Percentiles rank a stretch among this genome's conserved stretches.
Evolutionary conservation across 2,329 filamentous ascomycete genomes (phyloP).

Genomic region (Biscogniauxia marginata): DNA sequence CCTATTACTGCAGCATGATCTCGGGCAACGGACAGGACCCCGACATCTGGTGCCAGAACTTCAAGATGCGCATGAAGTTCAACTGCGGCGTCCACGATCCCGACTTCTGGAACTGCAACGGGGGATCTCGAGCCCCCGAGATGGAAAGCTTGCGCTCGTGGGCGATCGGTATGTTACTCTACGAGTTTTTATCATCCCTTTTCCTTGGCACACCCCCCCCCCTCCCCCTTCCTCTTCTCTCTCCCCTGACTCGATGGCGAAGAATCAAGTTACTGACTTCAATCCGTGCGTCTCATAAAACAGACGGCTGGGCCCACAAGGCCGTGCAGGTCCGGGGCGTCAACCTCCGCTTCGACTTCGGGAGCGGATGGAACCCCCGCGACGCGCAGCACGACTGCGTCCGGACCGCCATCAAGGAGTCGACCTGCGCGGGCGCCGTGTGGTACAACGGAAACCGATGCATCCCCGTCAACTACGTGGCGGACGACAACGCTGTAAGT

Average conservation of each 20-base stretch:
- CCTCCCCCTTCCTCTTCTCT: too few relatives aligned
- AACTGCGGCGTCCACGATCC: conserved; percentile 6
- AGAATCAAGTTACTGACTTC: neutral
- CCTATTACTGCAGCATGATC: conserved; percentile 9
- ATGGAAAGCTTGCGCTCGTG: conserved; percentile 1
- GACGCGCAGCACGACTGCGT: conserved; percentile 16
- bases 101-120: conserved; percentile 14
- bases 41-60: conserved; percentile 14
- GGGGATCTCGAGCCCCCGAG: conserved; percentile 3
- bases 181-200: too few relatives aligned
- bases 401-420: conserved; percentile 9
- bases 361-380: conserved; percentile 6
- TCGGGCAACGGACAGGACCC: conserved; percentile 14
- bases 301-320: neutral
- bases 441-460: conserved; percentile 11
- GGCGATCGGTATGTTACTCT: neutral
- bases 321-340: conserved; percentile 5
- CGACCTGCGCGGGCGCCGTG: conserved; percentile 6
- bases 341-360: conserved; percentile 16
- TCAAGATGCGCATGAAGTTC: conserved; percentile 12
- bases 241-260: too few relatives aligned
- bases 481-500: conserved; percentile 6
- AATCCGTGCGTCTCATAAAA: neutral
- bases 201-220: neutral
- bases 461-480: conserved; percentile 6